phyloP scores from a whole-genome alignment of 306 rosid species.

The Urtica urens region DNA sequence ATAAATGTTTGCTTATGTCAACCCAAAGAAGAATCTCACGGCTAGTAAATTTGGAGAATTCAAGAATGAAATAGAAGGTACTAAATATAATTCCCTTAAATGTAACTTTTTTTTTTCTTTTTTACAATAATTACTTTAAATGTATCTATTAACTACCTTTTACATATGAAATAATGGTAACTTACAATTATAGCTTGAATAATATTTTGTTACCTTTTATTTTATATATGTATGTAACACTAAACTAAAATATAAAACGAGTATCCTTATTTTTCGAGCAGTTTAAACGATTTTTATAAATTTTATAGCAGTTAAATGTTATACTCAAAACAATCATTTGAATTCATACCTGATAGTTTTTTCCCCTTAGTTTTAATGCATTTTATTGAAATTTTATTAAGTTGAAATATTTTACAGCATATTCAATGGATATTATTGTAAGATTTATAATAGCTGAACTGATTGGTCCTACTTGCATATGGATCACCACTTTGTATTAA shows the following conservation, averaged over 20 bases:
- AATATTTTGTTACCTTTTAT: neutral
- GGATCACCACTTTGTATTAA: neutral
- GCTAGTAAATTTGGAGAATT: slow-evolving; percentile 7
- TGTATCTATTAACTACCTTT: slow-evolving; percentile 1
- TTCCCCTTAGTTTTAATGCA: no score
- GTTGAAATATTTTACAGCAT: no score
- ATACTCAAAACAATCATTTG: no score
- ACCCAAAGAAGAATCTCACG: slow-evolving; percentile 4
- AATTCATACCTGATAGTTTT: no score
- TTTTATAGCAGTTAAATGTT: no score
- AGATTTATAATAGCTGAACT: no score
- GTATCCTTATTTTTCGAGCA: no score
- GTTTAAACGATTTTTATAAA: no score
- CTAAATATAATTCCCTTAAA: slow-evolving; percentile 3
- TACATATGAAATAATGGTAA: neutral
- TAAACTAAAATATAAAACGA: no score
- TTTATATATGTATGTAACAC: no score
- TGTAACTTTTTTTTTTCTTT: neutral
- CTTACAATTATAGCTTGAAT: neutral
- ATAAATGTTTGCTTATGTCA: neutral
- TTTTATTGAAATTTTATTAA: no score
- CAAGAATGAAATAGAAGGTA: neutral
- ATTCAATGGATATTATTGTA: no score
- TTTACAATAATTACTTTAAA: neutral
- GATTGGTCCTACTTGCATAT: neutral